Evolutionary conservation across 805 yeast species (phyloP).

Genomic region (Candida patagonica): DNA sequence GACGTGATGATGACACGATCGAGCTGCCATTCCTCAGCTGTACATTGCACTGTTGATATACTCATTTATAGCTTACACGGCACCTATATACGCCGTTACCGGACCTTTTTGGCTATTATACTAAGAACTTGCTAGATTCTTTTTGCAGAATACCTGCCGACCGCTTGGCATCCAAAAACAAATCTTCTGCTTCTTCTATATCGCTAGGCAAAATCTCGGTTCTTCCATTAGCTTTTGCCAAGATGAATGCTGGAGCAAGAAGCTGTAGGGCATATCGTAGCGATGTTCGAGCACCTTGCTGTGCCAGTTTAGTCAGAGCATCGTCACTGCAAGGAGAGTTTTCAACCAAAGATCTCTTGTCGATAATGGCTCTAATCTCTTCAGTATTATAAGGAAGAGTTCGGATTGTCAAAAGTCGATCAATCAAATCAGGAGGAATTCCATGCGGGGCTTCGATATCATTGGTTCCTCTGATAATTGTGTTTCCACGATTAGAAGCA

Average conservation of each 20-base stretch:
- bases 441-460: constrained; percentile 90
- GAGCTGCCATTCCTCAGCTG: too few relatives aligned
- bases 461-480: constrained; percentile 82
- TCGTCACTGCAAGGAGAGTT: constrained; percentile 51
- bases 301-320: constrained; percentile 69
- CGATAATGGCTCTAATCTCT: constrained; percentile 74
- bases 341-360: constrained; percentile 75
- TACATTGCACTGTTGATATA: too few relatives aligned
- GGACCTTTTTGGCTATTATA: too few relatives aligned
- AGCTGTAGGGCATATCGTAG: constrained; percentile 88
- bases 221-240: constrained; percentile 67
- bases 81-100: too few relatives aligned
- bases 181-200: constrained; percentile 69
- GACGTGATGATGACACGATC: too few relatives aligned
- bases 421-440: constrained; percentile 88
- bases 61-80: neutral
- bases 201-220: constrained; percentile 59
- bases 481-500: constrained; percentile 93
- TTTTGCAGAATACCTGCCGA: constrained; percentile 58
- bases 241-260: constrained; percentile 80
- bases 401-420: constrained; percentile 82
- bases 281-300: constrained; percentile 66
- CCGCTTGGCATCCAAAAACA: constrained; percentile 81
- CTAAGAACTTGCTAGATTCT: constrained; percentile 28
- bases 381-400: constrained; percentile 81